Evolutionary conservation across 768 basidiomycete genomes (phyloP).

Genomic region (Mycena metata): DNA sequence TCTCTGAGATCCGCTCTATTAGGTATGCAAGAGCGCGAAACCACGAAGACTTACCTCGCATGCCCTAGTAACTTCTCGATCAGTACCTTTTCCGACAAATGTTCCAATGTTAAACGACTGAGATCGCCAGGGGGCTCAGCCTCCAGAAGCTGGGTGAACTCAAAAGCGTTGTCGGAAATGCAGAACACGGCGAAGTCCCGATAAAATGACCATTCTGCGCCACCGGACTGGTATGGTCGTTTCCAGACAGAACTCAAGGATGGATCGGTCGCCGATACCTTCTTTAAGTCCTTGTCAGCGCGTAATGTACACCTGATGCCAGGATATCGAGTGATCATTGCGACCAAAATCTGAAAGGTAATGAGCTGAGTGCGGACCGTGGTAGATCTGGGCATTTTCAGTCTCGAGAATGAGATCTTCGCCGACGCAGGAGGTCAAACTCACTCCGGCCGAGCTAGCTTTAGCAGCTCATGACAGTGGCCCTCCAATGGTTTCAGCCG

Average conservation of each 20-base stretch:
- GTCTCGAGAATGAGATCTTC: background rate
- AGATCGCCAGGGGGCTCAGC: background rate
- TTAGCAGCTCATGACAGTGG: slow-evolving; percentile 11
- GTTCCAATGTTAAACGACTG: slow-evolving; percentile 1
- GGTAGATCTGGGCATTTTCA: background rate
- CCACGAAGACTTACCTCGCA: background rate
- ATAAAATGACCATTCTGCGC: slow-evolving; percentile 14
- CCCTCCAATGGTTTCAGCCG: no score
- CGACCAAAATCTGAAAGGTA: slow-evolving; percentile 2
- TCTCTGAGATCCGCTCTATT: background rate
- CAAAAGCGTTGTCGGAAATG: background rate
- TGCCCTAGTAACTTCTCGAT: slow-evolving; percentile 5
- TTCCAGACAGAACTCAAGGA: background rate
- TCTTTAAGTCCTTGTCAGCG: background rate
- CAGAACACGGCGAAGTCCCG: slow-evolving; percentile 15
- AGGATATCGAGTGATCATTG: slow-evolving; percentile 21
- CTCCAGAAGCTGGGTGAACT: slow-evolving; percentile 4
- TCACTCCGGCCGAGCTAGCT: background rate
- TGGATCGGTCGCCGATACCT: background rate
- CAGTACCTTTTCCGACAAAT: background rate
- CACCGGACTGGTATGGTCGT: slow-evolving; percentile 5
- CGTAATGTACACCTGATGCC: background rate
- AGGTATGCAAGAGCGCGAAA: background rate
- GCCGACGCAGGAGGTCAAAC: background rate
- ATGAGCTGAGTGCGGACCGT: slow-evolving; percentile 15